These are phyloP conservation scores for Tilletiopsis washingtonensis DNA, from an alignment of 1,284 basidiomycete species.

Conservation along the genomic window DNA sequence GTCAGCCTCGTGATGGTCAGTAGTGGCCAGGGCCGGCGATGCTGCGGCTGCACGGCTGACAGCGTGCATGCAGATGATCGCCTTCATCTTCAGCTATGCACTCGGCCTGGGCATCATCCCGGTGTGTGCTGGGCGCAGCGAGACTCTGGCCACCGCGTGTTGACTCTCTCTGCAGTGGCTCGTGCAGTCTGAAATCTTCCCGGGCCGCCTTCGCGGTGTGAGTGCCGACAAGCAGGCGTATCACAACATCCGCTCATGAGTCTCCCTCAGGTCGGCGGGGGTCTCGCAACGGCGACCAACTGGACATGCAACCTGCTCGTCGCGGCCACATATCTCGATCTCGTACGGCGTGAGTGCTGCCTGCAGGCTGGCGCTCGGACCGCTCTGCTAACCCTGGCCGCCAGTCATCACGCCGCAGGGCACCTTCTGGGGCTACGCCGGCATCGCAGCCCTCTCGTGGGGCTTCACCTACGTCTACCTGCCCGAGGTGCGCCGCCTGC, in stretches of 20 bases:
- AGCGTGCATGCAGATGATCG: slow-evolving; percentile 3
- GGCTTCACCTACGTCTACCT: slow-evolving; percentile 24
- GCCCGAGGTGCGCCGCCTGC: slow-evolving; percentile 18
- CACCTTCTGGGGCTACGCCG: slow-evolving; percentile 23
- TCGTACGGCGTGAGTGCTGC: slow-evolving; percentile 9
- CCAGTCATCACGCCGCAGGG: slow-evolving; percentile 19
- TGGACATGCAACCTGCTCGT: slow-evolving; percentile 9
- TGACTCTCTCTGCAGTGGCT: slow-evolving; percentile 15
- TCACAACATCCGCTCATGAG: not conserved
- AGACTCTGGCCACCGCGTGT: not conserved
- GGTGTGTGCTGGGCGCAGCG: not conserved
- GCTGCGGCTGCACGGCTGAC: not conserved
- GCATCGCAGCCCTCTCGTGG: slow-evolving; percentile 18
- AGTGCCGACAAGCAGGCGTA: not conserved
- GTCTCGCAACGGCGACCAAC: slow-evolving; percentile 26
- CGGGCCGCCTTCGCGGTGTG: slow-evolving; percentile 15
- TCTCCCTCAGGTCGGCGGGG: slow-evolving; percentile 15
- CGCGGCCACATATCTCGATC: slow-evolving; percentile 9
- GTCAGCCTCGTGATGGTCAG: slow-evolving; percentile 18
- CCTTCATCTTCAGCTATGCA: slow-evolving; percentile 24
- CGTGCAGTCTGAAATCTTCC: slow-evolving; percentile 32
- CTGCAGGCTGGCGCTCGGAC: not conserved
- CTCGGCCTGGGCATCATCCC: slow-evolving; percentile 5
- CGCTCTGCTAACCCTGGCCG: not conserved
- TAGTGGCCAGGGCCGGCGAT: slow-evolving; percentile 11